These are phyloP conservation scores for Pseudotsuga menziesii DNA, from an alignment of 75 land plant species.

Conservation along the genomic window DNA sequence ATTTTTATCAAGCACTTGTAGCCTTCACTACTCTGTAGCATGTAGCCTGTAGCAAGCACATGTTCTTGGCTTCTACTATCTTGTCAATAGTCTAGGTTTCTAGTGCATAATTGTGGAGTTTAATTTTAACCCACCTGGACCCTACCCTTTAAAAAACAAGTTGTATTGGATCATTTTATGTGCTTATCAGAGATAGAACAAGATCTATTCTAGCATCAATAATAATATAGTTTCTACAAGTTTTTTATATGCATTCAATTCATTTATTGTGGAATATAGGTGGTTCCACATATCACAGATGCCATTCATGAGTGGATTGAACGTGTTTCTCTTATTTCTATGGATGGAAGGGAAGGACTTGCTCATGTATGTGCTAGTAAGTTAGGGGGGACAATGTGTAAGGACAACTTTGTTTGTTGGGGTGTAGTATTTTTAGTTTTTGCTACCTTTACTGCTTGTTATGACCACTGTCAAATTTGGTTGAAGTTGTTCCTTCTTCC, in stretches of 20 bases:
- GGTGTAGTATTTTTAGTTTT: not conserved
- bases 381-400: conserved; percentile 93
- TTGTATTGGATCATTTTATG: not conserved
- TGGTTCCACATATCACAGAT: conserved; percentile 94
- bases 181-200: not conserved
- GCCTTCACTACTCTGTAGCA: no score
- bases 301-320: conserved; percentile 98
- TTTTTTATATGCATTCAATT: not conserved
- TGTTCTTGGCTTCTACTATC: not conserved
- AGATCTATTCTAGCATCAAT: not conserved
- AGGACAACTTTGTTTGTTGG: not conserved
- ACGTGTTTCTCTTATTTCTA: conserved; percentile 73
- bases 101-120: not conserved
- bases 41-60: no score
- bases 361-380: conserved; percentile 98
- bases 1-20: no score
- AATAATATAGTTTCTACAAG: not conserved
- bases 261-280: conserved; percentile 29
- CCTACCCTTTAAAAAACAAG: not conserved
- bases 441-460: not conserved
- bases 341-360: conserved; percentile 74
- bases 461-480: not conserved
- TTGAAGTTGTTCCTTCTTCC: not conserved
- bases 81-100: not conserved
- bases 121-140: not conserved